A percentile compares a stretch with the other conserved stretches of the same genome.
phyloP scores from a whole-genome alignment of 2,329 filamentous ascomycete genomes.

The Microsporum canis region DNA sequence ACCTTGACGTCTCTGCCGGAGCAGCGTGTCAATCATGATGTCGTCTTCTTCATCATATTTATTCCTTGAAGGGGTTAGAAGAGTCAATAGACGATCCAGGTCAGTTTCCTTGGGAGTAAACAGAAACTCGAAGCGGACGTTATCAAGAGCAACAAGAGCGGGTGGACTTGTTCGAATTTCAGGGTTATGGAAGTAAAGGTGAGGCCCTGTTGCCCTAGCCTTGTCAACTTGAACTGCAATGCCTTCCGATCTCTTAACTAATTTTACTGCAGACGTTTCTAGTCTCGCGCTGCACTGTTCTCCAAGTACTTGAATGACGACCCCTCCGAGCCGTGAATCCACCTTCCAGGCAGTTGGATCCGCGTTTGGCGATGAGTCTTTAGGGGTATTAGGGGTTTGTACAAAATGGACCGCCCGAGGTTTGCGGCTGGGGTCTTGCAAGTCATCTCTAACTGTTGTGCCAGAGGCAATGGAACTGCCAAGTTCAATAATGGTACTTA shows the following conservation, averaged over 20 bases:
- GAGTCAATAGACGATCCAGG: slow-evolving; percentile 65
- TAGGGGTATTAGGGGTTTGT: slow-evolving; percentile 7
- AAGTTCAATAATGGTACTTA: slow-evolving; percentile 83
- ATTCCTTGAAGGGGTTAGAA: slow-evolving; percentile 85
- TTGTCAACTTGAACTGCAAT: slow-evolving; percentile 64
- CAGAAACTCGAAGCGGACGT: slow-evolving; percentile 62
- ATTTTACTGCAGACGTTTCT: slow-evolving; percentile 69
- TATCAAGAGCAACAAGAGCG: slow-evolving; percentile 51
- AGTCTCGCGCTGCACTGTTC: slow-evolving; percentile 62
- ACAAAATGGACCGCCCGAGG: slow-evolving; percentile 46
- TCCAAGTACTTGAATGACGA: slow-evolving; percentile 65
- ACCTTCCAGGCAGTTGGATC: slow-evolving; percentile 43
- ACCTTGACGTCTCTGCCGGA: slow-evolving; percentile 77
- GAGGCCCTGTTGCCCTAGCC: slow-evolving; percentile 63
- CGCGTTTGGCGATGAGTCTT: neutral
- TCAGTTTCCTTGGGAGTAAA: slow-evolving; percentile 65
- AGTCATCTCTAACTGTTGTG: slow-evolving; percentile 39
- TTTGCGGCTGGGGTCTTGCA: slow-evolving; percentile 23
- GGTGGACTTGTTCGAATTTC: slow-evolving; percentile 39
- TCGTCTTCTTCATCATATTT: slow-evolving; percentile 85
- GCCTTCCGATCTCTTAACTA: slow-evolving; percentile 62
- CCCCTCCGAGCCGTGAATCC: slow-evolving; percentile 64
- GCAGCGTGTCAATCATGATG: slow-evolving; percentile 82
- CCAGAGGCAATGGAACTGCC: slow-evolving; percentile 72
- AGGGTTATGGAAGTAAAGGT: slow-evolving; percentile 38